Base-by-base conservation (phyloP, 2,329 filamentous ascomycete genomes). In the Cercospora brassicicola region DNA sequence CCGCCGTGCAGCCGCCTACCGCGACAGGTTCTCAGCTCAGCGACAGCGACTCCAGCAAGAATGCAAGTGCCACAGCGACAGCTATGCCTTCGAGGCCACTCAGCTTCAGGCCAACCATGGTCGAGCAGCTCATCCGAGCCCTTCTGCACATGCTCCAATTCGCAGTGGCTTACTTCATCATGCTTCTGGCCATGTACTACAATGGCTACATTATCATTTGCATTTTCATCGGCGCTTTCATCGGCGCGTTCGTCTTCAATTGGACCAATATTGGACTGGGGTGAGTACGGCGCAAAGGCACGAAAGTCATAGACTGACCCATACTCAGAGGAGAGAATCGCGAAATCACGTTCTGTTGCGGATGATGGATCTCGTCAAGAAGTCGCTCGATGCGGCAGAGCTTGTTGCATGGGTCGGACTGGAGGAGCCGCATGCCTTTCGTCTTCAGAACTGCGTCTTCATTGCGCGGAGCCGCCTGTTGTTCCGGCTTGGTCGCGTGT, bases 131-230 rank as follows among this genome's bases (percentile, higher is more conserved):
- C 0, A 76, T 90, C 3, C 86, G 91, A 6, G 89, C 91, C 0
- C 70, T 89, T 3, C 77, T 94, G 20, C 90, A 94, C 73, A 88
- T 89, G 80, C 65, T 88, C 3, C 90, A 91, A 72, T 92, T 94
- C 74, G 88, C 87, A 0, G 85, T 93, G 1, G 91, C 90, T 2
- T 95, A 94, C 77, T 88, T 94, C 73, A 79, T 94, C 74, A 94
- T 95, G 92, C 60, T 74, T 51, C 64, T 89, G 28, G 85, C 86
- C 20, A 89, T 89, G 87, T 88, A 88, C 71, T 89, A 84, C 78
- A 89, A 89, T 67, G 86, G 82, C 7, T 95, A 92, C 79, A 85
- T 95, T 70, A 91, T 95, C 78, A 89, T 94, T 67, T 92, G 88
- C 73, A 92, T 95, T 77, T 87, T 94, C 70, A 86, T 94, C 65